Evolutionary conservation across 495 filamentous ascomycete genomes (phyloP).

Genomic region (Trichoderma asperelloides): DNA sequence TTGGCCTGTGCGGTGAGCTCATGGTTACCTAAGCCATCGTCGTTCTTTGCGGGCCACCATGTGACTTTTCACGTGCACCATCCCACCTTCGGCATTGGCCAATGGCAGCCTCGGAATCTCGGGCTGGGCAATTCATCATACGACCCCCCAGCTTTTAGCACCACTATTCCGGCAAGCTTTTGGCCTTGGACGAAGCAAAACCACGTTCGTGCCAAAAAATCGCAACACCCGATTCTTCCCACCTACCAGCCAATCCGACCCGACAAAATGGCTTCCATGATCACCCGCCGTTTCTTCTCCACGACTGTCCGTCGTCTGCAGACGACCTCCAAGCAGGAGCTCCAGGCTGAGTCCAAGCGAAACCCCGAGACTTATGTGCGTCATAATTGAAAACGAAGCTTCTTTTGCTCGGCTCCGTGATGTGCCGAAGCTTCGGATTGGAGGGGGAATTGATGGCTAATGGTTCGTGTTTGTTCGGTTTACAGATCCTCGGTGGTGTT

Average conservation of each 20-base stretch:
- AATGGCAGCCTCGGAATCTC: slow-evolving; percentile 8
- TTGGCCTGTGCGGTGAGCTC: background rate
- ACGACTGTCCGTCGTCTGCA: slow-evolving; percentile 36
- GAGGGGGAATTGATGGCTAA: background rate
- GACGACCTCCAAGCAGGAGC: slow-evolving; percentile 27
- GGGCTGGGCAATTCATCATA: slow-evolving; percentile 8
- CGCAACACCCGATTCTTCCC: background rate
- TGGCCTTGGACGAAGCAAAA: background rate
- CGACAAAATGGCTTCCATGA: slow-evolving; percentile 32
- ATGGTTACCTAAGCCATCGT: background rate
- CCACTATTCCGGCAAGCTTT: background rate
- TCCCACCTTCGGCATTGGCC: slow-evolving; percentile 11
- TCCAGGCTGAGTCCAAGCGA: slow-evolving; percentile 41
- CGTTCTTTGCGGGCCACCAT: background rate
- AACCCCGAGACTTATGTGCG: slow-evolving; percentile 44
- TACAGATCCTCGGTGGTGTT: slow-evolving; percentile 77
- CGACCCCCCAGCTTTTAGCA: background rate
- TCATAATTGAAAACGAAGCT: slow-evolving; percentile 17
- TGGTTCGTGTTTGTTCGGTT: background rate
- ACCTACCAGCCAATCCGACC: slow-evolving; percentile 13
- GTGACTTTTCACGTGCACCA: background rate
- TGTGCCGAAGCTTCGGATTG: background rate
- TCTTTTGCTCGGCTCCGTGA: background rate
- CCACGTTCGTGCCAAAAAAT: background rate
- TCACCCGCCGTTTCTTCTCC: slow-evolving; percentile 39